These are phyloP conservation scores for Zangia roseola DNA, from an alignment of 768 basidiomycete species.

Conservation along the genomic window DNA sequence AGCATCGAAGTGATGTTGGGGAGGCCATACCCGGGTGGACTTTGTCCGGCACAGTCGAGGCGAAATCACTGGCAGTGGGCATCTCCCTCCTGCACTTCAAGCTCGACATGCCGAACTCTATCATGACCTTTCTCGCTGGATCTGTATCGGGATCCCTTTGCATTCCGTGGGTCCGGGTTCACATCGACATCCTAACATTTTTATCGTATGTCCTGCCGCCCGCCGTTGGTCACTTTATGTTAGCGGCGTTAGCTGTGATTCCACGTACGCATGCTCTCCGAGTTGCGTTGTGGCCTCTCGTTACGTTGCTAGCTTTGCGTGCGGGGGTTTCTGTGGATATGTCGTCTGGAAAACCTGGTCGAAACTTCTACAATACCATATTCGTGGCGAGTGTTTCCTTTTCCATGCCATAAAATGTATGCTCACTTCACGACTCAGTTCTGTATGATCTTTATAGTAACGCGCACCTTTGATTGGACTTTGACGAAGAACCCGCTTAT, in stretches of 20 bases:
- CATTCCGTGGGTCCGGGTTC: neutral
- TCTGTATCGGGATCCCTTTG: too few relatives aligned
- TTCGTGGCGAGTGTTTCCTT: conserved; percentile 7
- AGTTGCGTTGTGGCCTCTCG: conserved; percentile 46
- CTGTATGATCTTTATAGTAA: conserved; percentile 7
- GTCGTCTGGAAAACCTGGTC: conserved; percentile 1
- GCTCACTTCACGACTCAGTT: conserved; percentile 4
- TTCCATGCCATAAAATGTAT: neutral
- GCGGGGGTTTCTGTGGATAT: conserved; percentile 26
- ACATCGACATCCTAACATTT: conserved; percentile 36
- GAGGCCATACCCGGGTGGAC: too few relatives aligned
- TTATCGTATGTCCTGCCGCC: conserved; percentile 41
- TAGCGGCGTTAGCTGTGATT: conserved; percentile 48
- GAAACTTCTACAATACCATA: conserved; percentile 5
- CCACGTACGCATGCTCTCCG: conserved; percentile 45
- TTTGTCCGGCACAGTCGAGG: too few relatives aligned
- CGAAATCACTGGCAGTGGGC: too few relatives aligned
- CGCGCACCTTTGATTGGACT: conserved; percentile 18
- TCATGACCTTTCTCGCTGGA: too few relatives aligned
- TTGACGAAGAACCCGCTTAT: conserved; percentile 4
- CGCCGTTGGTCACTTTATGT: conserved; percentile 42
- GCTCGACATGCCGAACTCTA: too few relatives aligned
- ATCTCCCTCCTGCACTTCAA: too few relatives aligned
- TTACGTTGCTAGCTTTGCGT: conserved; percentile 42
- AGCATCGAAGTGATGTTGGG: too few relatives aligned